Percentiles rank a stretch among this genome's conserved stretches.
Conservation (phyloP, 2,329 filamentous ascomycete genomes). For the Penicillium sp. region DNA sequence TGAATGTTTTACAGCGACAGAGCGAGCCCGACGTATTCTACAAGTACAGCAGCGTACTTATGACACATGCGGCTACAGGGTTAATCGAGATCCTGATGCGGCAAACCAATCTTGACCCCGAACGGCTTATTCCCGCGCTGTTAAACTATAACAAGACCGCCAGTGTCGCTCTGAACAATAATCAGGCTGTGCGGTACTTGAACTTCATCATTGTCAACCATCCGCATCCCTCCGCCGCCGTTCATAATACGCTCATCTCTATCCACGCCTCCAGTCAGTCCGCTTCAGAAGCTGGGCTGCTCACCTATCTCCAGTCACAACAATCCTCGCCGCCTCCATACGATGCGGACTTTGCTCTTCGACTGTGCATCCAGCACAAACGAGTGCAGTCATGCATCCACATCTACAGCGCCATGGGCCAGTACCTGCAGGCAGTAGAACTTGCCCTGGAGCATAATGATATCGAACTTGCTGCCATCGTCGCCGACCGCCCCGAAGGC, state of each 20-base stretch:
- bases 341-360: slow-evolving; percentile 93
- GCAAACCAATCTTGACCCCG: slow-evolving; percentile 78
- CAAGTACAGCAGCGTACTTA: slow-evolving; percentile 93
- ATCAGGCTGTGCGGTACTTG: slow-evolving; percentile 91
- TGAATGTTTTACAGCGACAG: slow-evolving; percentile 89
- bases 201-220: slow-evolving; percentile 85
- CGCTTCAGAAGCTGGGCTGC: slow-evolving; percentile 78
- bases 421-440: slow-evolving; percentile 90
- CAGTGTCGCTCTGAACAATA: slow-evolving; percentile 67
- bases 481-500: slow-evolving; percentile 79
- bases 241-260: slow-evolving; percentile 96
- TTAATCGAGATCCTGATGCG: slow-evolving; percentile 95
- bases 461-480: slow-evolving; percentile 82
- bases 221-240: slow-evolving; percentile 76
- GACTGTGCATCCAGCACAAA: slow-evolving; percentile 91
- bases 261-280: slow-evolving; percentile 88
- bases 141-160: slow-evolving; percentile 84
- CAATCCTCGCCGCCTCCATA: slow-evolving; percentile 81
- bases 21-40: slow-evolving; percentile 93
- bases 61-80: slow-evolving; percentile 81
- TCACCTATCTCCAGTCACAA: slow-evolving; percentile 88
- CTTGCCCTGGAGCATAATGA: slow-evolving; percentile 87
- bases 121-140: slow-evolving; percentile 87
- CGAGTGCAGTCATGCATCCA: slow-evolving; percentile 93
- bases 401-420: slow-evolving; percentile 95